Conservation (phyloP, 1,139 yeast species). For the Wickerhamomyces sp. region DNA sequence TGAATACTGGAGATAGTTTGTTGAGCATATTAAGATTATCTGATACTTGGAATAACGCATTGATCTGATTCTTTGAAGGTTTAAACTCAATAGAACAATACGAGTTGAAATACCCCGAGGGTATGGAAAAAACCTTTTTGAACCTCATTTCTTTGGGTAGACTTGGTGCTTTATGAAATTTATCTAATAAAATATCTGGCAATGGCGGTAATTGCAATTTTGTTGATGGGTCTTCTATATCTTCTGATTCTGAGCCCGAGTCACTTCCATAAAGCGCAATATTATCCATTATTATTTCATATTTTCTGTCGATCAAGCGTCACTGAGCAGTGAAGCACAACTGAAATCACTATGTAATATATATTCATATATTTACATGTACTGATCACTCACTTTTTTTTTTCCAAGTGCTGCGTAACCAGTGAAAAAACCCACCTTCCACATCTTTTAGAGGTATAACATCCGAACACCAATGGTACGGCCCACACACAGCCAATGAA, state of each 20-base stretch:
- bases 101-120: slow-evolving; percentile 13
- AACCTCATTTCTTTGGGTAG: slow-evolving; percentile 7
- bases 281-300: slow-evolving; percentile 7
- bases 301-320: too few species aligned
- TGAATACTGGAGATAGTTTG: slow-evolving; percentile 8
- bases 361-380: too few species aligned
- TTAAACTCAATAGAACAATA: slow-evolving; percentile 16
- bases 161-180: slow-evolving; percentile 9
- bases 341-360: too few species aligned
- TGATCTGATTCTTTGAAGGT: slow-evolving; percentile 6
- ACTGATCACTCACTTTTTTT: too few species aligned
- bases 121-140: neutral
- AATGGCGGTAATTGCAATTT: slow-evolving; percentile 3
- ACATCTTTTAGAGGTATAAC: too few species aligned
- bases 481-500: slow-evolving; percentile 8
- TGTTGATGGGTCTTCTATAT: neutral
- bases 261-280: slow-evolving; percentile 10
- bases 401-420: too few species aligned
- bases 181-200: slow-evolving; percentile 8
- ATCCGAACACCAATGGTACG: neutral
- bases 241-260: slow-evolving; percentile 7
- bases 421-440: too few species aligned
- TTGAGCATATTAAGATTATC: slow-evolving; percentile 4
- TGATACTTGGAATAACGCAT: slow-evolving; percentile 4
- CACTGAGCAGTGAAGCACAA: neutral